These are phyloP conservation scores for Fusarium pseudograminearum DNA, from an alignment of 2,329 filamentous ascomycete species.

Conservation along the genomic window DNA sequence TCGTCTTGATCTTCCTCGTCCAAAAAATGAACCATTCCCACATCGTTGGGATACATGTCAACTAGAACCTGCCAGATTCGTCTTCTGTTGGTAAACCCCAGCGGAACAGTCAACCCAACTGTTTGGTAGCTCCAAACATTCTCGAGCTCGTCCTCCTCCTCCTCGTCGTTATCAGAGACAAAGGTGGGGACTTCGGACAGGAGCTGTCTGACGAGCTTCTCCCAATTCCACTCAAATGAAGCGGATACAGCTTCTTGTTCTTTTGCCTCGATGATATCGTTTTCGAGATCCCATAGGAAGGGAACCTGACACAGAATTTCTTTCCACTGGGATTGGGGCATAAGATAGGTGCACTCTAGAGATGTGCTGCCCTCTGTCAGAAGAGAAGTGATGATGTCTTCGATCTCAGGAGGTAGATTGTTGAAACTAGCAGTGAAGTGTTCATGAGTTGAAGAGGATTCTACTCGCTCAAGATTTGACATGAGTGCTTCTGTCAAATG, in stretches of 20 bases:
- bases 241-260: not conserved
- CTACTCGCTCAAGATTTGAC: not conserved
- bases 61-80: not conserved
- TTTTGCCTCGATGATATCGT: not conserved
- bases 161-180: not conserved
- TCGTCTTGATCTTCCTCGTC: not conserved
- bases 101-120: not conserved
- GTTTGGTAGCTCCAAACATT: not conserved
- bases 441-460: not conserved
- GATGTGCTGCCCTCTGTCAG: not conserved
- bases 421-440: not conserved
- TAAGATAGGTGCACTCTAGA: not conserved
- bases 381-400: not conserved
- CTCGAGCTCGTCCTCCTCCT: not conserved
- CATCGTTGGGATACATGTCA: not conserved
- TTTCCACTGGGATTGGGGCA: not conserved
- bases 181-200: not conserved
- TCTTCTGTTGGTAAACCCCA: not conserved
- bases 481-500: not conserved
- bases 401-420: not conserved
- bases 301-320: not conserved
- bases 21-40: not conserved
- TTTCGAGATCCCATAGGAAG: not conserved
- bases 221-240: constrained; percentile 4
- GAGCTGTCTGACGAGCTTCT: not conserved